Conservation (phyloP, 2,329 filamentous ascomycete genomes). For the Pseudocercospora fuligena region DNA sequence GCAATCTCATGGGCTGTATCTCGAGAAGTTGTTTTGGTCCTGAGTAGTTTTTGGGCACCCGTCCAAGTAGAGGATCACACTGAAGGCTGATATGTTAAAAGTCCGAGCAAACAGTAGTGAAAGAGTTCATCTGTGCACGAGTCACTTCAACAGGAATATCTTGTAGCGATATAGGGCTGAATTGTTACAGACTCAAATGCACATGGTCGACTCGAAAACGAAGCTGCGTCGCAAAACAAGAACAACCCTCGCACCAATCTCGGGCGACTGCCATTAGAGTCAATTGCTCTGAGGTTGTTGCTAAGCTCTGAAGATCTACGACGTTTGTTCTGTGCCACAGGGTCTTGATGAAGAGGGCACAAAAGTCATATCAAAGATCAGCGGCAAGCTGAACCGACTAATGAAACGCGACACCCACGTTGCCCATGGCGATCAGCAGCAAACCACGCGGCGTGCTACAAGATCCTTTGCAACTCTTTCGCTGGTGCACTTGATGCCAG, state of each 20-base stretch:
- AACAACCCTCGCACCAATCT: not conserved
- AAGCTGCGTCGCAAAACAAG: too few species aligned
- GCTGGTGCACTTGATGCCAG: not conserved
- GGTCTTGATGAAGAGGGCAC: too few species aligned
- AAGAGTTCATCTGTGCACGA: not conserved
- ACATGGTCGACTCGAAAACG: not conserved
- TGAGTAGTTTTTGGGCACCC: not conserved
- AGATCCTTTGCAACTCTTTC: not conserved
- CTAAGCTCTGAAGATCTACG: not conserved
- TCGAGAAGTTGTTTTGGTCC: not conserved
- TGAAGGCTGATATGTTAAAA: too few species aligned
- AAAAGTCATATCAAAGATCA: not conserved
- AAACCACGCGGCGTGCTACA: not conserved
- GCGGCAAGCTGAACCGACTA: not conserved
- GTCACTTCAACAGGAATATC: not conserved
- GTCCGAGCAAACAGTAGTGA: too few species aligned
- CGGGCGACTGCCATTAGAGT: too few species aligned
- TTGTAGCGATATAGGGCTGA: not conserved
- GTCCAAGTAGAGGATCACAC: not conserved
- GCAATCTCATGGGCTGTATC: not conserved
- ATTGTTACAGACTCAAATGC: not conserved
- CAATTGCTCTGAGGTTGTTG: not conserved
- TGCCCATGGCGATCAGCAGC: slow-evolving; percentile 2
- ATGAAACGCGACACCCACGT: not conserved
- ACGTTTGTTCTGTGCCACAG: too few species aligned